These are phyloP conservation scores for Echeveria elegans DNA, from an alignment of 164 flowering plant species.

Conservation along the genomic window DNA sequence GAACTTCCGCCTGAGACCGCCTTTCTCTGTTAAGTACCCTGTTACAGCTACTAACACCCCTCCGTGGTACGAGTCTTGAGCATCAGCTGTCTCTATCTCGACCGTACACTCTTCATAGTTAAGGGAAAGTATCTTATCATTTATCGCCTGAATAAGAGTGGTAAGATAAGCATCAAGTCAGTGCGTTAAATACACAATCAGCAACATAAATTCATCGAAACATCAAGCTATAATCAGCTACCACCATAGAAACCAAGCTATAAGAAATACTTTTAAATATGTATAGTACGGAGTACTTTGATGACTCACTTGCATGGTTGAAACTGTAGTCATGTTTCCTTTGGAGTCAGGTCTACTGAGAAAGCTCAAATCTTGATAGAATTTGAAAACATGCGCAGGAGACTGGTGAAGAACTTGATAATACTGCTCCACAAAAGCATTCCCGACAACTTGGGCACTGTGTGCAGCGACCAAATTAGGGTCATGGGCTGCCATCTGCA, in stretches of 20 bases:
- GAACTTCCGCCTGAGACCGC: conserved; percentile 41
- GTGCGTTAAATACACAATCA: not conserved
- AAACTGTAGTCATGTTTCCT: conserved; percentile 28
- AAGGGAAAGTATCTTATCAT: conserved; percentile 40
- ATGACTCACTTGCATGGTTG: conserved; percentile 30
- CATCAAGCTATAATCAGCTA: too few species aligned
- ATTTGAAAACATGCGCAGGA: conserved; percentile 26
- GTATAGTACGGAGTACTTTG: too few species aligned
- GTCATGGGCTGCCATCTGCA: conserved; percentile 36
- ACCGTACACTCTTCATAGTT: conserved; percentile 40
- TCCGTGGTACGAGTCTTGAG: conserved; percentile 44
- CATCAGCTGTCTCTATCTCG: conserved; percentile 57
- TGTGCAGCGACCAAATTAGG: conserved; percentile 22
- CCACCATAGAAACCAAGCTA: too few species aligned
- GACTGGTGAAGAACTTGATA: conserved; percentile 34
- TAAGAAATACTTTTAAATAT: too few species aligned
- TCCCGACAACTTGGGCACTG: conserved; percentile 34
- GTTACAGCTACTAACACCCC: conserved; percentile 60
- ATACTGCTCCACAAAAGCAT: conserved; percentile 39
- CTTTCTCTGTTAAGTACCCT: conserved; percentile 53
- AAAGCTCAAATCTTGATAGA: conserved; percentile 35
- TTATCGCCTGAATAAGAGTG: conserved; percentile 38
- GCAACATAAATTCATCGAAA: too few species aligned
- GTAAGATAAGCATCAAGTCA: not conserved
- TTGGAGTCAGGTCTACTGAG: conserved; percentile 26